phyloP scores from a whole-genome alignment of 192 early-diverging fungal genomes.

The Coemansia sp. region DNA sequence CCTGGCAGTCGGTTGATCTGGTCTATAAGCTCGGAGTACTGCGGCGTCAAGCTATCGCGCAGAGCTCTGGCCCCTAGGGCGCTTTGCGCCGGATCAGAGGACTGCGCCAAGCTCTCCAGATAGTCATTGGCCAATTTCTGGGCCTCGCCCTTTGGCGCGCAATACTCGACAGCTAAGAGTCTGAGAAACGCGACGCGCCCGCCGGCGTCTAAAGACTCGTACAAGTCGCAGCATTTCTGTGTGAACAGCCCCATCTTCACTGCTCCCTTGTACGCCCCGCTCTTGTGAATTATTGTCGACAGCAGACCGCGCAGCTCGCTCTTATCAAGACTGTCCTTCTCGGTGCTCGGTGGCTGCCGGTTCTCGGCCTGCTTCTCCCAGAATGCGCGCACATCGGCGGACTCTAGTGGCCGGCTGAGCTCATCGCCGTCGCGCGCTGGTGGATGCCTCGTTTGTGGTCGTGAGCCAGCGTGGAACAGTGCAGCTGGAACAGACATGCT shows the following conservation, averaged over 20 bases:
- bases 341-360: background rate
- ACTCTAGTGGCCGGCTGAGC: conserved; percentile 45
- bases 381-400: conserved; percentile 35
- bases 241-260: conserved; percentile 50
- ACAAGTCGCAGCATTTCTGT: conserved; percentile 60
- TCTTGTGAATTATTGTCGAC: conserved; percentile 48
- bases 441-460: conserved; percentile 1
- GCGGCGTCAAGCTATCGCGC: conserved; percentile 64
- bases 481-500: conserved; percentile 3
- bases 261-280: conserved; percentile 53
- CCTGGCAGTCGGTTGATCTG: conserved; percentile 72
- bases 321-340: background rate
- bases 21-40: conserved; percentile 72
- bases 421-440: conserved; percentile 44
- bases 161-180: conserved; percentile 43
- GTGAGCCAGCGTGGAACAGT: conserved; percentile 8
- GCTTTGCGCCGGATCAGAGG: conserved; percentile 17
- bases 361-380: conserved; percentile 22
- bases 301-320: conserved; percentile 22
- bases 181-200: conserved; percentile 13
- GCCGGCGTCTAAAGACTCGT: conserved; percentile 50
- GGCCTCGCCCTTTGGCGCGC: conserved; percentile 47
- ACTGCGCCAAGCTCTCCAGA: conserved; percentile 3
- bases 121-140: conserved; percentile 35
- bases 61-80: conserved; percentile 56